Evolutionary conservation across 768 basidiomycete species (phyloP).

Genomic region (Lactifluus hygrophoroides): DNA sequence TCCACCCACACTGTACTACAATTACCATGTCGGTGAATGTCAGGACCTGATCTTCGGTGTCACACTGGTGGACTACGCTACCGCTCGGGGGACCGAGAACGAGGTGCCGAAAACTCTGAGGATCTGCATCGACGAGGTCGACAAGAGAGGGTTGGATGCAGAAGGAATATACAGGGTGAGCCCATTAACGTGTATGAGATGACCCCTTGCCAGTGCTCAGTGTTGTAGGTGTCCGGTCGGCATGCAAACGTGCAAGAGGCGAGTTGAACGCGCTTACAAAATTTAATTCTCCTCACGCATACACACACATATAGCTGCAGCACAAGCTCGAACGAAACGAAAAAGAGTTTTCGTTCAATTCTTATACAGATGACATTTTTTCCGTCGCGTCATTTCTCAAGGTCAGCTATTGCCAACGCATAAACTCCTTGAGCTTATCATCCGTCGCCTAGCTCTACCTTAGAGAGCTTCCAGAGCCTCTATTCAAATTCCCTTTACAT

Average conservation of each 20-base stretch:
- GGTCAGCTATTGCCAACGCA: conserved; percentile 33
- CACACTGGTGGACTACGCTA: conserved; percentile 82
- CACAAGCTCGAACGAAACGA: conserved; percentile 86
- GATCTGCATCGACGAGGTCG: conserved; percentile 77
- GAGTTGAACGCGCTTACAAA: conserved; percentile 19
- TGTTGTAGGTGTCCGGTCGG: conserved; percentile 64
- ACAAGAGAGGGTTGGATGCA: conserved; percentile 63
- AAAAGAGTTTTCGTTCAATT: conserved; percentile 59
- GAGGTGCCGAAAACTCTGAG: conserved; percentile 72
- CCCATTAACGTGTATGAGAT: background rate
- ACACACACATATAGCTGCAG: conserved; percentile 45
- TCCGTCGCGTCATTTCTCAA: conserved; percentile 81
- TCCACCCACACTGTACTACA: conserved; percentile 65
- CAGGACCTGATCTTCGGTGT: conserved; percentile 86
- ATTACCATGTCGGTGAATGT: conserved; percentile 76
- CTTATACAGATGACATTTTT: conserved; percentile 67
- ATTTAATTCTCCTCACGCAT: conserved; percentile 4
- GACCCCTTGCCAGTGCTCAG: conserved; percentile 5
- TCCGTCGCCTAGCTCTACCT: conserved; percentile 53
- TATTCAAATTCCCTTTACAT: conserved; percentile 72
- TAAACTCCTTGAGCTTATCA: background rate
- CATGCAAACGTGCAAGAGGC: conserved; percentile 81
- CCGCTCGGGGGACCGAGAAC: conserved; percentile 62
- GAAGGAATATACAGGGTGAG: conserved; percentile 78
- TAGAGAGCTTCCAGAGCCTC: conserved; percentile 81